Evolutionary conservation across 1,284 basidiomycete genomes (phyloP).

Genomic region (Apiotrichum laibachii): DNA sequence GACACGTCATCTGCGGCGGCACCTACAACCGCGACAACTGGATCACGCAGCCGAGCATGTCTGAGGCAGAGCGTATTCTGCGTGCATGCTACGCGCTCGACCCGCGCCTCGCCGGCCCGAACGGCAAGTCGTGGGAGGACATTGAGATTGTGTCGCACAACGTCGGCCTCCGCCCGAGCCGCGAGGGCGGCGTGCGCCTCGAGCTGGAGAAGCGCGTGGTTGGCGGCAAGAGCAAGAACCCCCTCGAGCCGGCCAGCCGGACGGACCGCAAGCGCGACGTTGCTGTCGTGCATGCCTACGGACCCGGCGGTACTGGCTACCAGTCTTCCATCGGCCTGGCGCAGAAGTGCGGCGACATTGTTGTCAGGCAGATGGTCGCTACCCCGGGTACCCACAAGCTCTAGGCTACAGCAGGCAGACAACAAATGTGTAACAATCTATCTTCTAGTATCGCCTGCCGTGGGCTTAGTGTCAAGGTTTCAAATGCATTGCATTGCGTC

Average conservation of each 20-base stretch:
- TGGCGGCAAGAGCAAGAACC: slow-evolving; percentile 48
- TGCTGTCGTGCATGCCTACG: slow-evolving; percentile 67
- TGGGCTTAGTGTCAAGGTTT: neutral
- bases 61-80: slow-evolving; percentile 40
- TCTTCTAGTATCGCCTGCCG: too few relatives aligned
- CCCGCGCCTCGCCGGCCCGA: slow-evolving; percentile 38
- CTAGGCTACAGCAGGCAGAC: neutral
- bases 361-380: slow-evolving; percentile 12
- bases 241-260: slow-evolving; percentile 37
- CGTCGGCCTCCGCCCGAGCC: slow-evolving; percentile 66
- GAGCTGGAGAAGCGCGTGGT: slow-evolving; percentile 59
- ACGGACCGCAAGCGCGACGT: slow-evolving; percentile 53
- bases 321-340: slow-evolving; percentile 45
- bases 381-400: slow-evolving; percentile 10
- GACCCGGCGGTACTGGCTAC: slow-evolving; percentile 51
- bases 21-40: slow-evolving; percentile 40
- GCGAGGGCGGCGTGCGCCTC: slow-evolving; percentile 65
- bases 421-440: neutral
- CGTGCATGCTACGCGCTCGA: slow-evolving; percentile 42
- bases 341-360: slow-evolving; percentile 39
- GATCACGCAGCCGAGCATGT: slow-evolving; percentile 32
- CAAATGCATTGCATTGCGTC: too few relatives aligned
- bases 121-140: slow-evolving; percentile 36
- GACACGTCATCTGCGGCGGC: slow-evolving; percentile 39
- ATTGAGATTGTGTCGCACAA: slow-evolving; percentile 59